Base-by-base conservation (phyloP, 78 protist species). In the Cavenderia fasciculata region DNA sequence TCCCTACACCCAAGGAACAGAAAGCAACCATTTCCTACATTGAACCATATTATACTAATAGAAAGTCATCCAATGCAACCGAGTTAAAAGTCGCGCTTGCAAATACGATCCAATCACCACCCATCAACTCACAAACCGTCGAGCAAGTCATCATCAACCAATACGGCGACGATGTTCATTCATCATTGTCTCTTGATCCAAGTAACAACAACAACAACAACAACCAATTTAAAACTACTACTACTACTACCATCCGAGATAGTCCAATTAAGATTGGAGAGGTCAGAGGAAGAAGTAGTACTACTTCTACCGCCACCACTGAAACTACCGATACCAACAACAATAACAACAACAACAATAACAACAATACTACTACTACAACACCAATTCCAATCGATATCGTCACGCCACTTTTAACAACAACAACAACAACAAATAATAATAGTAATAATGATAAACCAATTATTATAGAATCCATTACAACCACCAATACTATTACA, bases 161-260 rank as follows among this genome's bases (percentile, higher is more conserved):
- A 18, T 18, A 66, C 74, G 36, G 27, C 34, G 4, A 33, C 41
- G 16, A 54, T 34, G 10, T 33, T 19, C 36, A 33, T 41, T 65
- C 57, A 68, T 19, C 75, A 52, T 29, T 34, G 27, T 29, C 38
- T 68, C 44, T 25, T n/a, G n/a, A n/a, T n/a, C n/a, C n/a, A n/a
- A 40, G 23, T 62, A 56, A 43, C 40, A 61, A 77, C 40, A 27
- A 44, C 72, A 38, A 75, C 59, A 41, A 46, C 54, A 75, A 34
- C 31, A 43, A 59, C 36, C n/a, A 44, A 27, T 34, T 41, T 0
- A n/a, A 14, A 16, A 34, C 71, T 1, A 49, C 47, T 59, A n/a
- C 69, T 43, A n/a, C 63, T 14, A 4, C 82, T 52, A 33, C 82
- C n/a, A 38, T 44, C n/a, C 5, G n/a, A n/a, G n/a, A n/a, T n/a